Percentiles rank a stretch among this genome's conserved stretches.
Evolutionary conservation across 768 basidiomycete genomes (phyloP).

Genomic region (Coprinopsis strossmayeri): DNA sequence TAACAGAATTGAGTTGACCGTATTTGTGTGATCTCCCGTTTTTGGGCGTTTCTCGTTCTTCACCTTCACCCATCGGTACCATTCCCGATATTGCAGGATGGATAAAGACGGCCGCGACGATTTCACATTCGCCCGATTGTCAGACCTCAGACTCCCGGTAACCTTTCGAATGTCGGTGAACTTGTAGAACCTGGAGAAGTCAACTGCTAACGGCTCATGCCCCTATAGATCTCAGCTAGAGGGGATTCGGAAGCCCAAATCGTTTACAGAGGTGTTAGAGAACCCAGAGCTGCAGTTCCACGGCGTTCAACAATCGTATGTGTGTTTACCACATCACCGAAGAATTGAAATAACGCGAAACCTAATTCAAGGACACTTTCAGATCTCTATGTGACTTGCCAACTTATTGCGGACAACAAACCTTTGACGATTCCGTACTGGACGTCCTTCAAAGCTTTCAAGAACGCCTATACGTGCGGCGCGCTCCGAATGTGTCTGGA

Average conservation of each 20-base stretch:
- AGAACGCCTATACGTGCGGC: conserved; percentile 67
- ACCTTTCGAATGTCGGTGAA: conserved; percentile 74
- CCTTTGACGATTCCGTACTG: conserved; percentile 87
- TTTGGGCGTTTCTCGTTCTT: no score
- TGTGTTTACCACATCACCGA: conserved; percentile 1
- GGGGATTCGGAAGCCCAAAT: conserved; percentile 63
- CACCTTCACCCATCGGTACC: no score
- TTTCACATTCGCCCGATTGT: conserved; percentile 88
- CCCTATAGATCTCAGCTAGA: conserved; percentile 74
- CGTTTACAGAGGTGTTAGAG: conserved; percentile 77
- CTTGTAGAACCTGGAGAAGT: not conserved
- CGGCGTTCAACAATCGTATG: conserved; percentile 76
- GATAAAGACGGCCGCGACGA: conserved; percentile 69
- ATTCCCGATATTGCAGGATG: conserved; percentile 25
- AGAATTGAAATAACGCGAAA: not conserved
- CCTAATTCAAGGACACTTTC: conserved; percentile 59
- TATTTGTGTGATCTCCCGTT: no score
- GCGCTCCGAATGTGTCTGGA: not conserved
- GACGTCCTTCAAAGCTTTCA: conserved; percentile 91
- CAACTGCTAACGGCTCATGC: not conserved
- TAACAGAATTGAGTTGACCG: no score
- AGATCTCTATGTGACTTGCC: conserved; percentile 91
- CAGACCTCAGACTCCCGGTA: conserved; percentile 81
- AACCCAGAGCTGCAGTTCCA: conserved; percentile 78
- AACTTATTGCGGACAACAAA: conserved; percentile 90